Evolutionary conservation across 306 rosid genomes (phyloP), one percentile per base, ranked within the genome.

Genomic region (Pueraria montana): DNA sequence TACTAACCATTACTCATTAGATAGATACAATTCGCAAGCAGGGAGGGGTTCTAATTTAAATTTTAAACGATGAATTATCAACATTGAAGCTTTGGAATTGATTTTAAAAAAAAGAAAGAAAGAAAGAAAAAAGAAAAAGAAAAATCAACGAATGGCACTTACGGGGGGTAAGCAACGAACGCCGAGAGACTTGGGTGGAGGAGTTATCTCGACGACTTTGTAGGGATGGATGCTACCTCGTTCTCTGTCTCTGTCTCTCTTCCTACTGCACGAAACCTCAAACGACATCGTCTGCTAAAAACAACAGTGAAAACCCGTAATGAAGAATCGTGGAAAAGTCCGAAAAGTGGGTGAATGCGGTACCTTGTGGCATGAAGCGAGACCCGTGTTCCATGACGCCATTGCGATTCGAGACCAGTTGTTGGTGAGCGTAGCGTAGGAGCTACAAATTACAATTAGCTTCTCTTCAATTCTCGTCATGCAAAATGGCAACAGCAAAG

Each of bases 141-240:
- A 67, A 69, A 62, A 53, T 13, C 0, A 64, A 27, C 1, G 72
- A 24, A 14, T 6, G 72, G 77, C 4, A 81, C 97, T 85, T 86
- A 95, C 98, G 17, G 97, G 87, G 21, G 97, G 91, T 13, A 95
- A 81, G 90, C 97, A 92, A 81, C 99, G 99, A 85, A 93, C 86
- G 67, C 99, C 98, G 16, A 93, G 97, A 86, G 59, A 84, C 87
- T 89, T 95, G 77, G 99, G 99, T 10, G 99, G 99, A 87, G 99
- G 99, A 45, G 98, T 87, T 34, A 96, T 96, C 86, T 96, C 99
- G 67, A 93, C 82, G 6, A 96, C 99, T 86, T 92, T 92, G 87
- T 93, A 96, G 0, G 98, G 96, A 85, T 81, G 84, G 63, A 64
- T 66, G 81, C 59, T 58, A 20, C 52, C 71, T 2, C 77, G 61